phyloP scores from a whole-genome alignment of 129 eudicot species.

The Silybum marianum region DNA sequence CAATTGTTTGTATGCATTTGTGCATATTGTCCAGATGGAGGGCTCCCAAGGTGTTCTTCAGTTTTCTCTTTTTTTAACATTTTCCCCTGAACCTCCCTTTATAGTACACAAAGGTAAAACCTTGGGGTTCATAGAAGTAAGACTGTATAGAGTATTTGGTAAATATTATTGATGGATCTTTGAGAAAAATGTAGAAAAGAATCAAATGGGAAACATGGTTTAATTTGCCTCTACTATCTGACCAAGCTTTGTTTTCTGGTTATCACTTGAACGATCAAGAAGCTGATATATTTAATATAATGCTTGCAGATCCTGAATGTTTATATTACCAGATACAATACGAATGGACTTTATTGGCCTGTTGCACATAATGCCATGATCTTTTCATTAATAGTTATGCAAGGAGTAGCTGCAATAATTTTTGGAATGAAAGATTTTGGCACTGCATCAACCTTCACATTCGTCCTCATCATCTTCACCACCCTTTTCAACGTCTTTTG shows the following conservation, averaged over 20 bases:
- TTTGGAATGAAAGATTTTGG: slow-evolving; percentile 63
- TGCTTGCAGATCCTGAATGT: slow-evolving; percentile 82
- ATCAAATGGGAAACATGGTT: background rate
- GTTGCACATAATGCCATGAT: slow-evolving; percentile 66
- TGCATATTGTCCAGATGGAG: no score
- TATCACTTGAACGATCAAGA: background rate
- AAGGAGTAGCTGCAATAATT: slow-evolving; percentile 73
- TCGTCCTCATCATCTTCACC: slow-evolving; percentile 62
- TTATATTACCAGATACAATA: slow-evolving; percentile 71
- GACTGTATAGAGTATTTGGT: no score
- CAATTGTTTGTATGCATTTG: no score
- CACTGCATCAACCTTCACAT: slow-evolving; percentile 59
- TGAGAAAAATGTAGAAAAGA: background rate
- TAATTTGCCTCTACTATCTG: background rate
- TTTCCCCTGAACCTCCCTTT: no score
- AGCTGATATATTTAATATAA: background rate
- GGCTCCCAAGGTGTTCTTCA: no score
- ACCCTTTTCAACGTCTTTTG: slow-evolving; percentile 73
- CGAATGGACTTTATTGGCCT: slow-evolving; percentile 92
- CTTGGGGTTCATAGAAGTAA: no score
- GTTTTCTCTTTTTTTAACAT: no score
- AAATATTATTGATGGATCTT: background rate
- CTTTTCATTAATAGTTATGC: slow-evolving; percentile 76
- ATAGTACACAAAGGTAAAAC: background rate
- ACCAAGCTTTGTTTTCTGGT: background rate